Evolutionary conservation across 768 basidiomycete species (phyloP), one percentile per base, ranked within the genome.

Genomic region (Tulasnella sp.): DNA sequence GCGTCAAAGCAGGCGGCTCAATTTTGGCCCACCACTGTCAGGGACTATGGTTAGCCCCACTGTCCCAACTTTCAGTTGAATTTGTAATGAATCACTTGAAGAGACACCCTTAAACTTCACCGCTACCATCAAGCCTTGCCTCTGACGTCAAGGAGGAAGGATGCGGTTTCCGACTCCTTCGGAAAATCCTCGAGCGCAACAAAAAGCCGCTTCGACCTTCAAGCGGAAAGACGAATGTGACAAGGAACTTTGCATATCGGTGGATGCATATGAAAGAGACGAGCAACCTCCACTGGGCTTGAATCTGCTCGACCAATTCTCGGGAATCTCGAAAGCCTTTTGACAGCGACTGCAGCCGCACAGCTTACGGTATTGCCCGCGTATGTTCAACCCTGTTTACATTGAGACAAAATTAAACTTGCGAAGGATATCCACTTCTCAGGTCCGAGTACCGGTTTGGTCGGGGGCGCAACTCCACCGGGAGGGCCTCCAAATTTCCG

Each of bases 351-450:
- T 4, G 92, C 97, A 5, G 97, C 97, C 0, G 97, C 97, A 83
- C 97, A 98, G 0, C 94, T 88, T 0, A 98, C 94, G 0, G 94
- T 92, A 83, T 97, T 98, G 38, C 97, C 97, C 1, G 94, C 94
- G 81, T 96, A 97, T 6, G 95, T 96, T 34, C 95, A 94, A 38
- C 94, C 94, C 92, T 92, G 80, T 36, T 42, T 8, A n/a, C 27
- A 21, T 42, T 40, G 46, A 62, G 38, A 62, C 5, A 73, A 76
- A 73, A 74, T 79, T 24, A 79, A 42, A 46, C 73, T 36, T 68
- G 75, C 71, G 3, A 72, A 42, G 40, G 24, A n/a, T n/a, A n/a
- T n/a, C n/a, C n/a, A n/a, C n/a, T n/a, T n/a, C n/a, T n/a, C n/a
- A n/a, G n/a, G n/a, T n/a, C n/a, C n/a, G n/a, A 40, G 39, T 40